Evolutionary conservation across 2,329 filamentous ascomycete species (phyloP).

Genomic region (Coniochaeta pulveracea): DNA sequence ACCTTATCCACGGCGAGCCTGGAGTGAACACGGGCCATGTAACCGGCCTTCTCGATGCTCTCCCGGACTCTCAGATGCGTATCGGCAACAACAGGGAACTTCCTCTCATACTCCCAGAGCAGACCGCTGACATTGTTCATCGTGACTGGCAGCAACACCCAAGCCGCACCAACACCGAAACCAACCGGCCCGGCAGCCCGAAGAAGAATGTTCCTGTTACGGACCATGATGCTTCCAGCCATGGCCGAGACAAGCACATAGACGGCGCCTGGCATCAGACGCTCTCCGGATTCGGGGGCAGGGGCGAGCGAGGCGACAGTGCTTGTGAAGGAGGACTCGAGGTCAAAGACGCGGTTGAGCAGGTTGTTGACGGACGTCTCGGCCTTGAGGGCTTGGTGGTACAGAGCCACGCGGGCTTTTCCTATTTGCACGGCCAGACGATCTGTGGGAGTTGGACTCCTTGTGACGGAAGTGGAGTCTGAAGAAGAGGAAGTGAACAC

Average conservation of each 20-base stretch:
- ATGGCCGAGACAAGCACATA: conserved; percentile 92
- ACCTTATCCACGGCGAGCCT: conserved; percentile 60
- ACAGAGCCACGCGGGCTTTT: conserved; percentile 66
- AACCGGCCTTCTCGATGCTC: conserved; percentile 55
- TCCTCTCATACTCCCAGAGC: conserved; percentile 87
- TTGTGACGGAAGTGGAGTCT: conserved; percentile 13
- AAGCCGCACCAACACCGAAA: conserved; percentile 73
- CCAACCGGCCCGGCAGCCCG: conserved; percentile 66
- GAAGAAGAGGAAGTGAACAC: conserved; percentile 15
- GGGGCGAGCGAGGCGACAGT: conserved; percentile 86
- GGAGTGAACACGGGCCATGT: conserved; percentile 65
- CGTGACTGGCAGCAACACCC: conserved; percentile 77
- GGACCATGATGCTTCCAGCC: conserved; percentile 83
- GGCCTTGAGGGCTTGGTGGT: conserved; percentile 59
- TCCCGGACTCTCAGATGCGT: conserved; percentile 65
- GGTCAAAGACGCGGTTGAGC: conserved; percentile 68
- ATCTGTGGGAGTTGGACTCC: conserved; percentile 72
- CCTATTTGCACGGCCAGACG: conserved; percentile 76
- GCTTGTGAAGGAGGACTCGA: conserved; percentile 82
- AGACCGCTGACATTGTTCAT: conserved; percentile 81
- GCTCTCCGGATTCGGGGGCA: conserved; percentile 73
- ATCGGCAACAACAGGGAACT: conserved; percentile 71
- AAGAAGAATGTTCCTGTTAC: conserved; percentile 77
- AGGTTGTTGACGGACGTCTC: conserved; percentile 77
- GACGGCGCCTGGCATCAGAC: conserved; percentile 76